Evolutionary conservation across 1,284 basidiomycete species (phyloP), one percentile per base, ranked within the genome.

Genomic region (Leccinum solheimii): DNA sequence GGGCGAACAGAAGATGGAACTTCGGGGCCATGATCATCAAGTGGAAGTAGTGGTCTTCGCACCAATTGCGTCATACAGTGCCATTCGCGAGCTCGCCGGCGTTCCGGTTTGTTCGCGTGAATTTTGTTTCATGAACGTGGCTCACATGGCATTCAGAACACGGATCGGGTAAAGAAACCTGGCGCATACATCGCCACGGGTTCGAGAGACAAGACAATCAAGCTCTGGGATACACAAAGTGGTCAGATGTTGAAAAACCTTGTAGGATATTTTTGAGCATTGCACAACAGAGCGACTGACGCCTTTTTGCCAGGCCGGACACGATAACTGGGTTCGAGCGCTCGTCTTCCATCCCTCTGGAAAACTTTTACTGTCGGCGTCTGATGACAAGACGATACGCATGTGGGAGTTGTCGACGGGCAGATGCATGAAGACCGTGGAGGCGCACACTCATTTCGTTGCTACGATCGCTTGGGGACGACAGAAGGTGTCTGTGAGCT

Each of bases 371-470:
- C 81, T 97, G 14, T 94, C 92, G 2, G 92, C 90, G 2, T 91
- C 91, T 5, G 94, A 97, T 75, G 94, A 97, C 80, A 93, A 95
- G 77, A 94, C 92, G 9, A 86, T 96, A 69, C 86, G 92, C 9
- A 82, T 95, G 14, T 97, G 94, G 94, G 94, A 97, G 66, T 79
- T 97, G 43, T 80, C 83, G 40, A 91, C 88, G 3, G 90, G 92
- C 1, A 84, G 94, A 63, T 92, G 92, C 70, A 80, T 87, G 66
- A 93, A 92, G 77, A 91, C 86, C 45, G 82, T 96, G 52, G 92
- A 95, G 64, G 93, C 92, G 1, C 94, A 96, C 73, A 83, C 82
- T 3, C 93, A 94, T 71, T 96, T 97, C 70, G 88, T 94, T 4
- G 86, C 88, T 27, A 88, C 86, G n/a, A 82, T 94, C 64, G 81